Percentiles rank a stretch among this genome's conserved stretches.
Evolutionary conservation across 2,329 filamentous ascomycete genomes (phyloP).

Genomic region (Berkeleyomyces basicola): DNA sequence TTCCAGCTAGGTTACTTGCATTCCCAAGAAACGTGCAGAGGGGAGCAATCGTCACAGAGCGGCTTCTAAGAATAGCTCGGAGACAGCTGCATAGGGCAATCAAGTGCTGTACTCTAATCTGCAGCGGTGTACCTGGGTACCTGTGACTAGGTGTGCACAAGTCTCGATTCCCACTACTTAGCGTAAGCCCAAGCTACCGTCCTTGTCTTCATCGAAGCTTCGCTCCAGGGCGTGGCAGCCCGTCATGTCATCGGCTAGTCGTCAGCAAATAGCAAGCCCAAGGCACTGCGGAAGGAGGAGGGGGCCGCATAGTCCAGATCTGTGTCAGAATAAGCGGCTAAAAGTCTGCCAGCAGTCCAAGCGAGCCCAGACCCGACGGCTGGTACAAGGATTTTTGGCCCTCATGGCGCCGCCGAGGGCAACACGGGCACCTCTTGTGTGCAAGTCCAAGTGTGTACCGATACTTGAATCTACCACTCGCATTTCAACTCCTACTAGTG

Average conservation of each 20-base stretch:
- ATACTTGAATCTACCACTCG: neutral
- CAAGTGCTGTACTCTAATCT: too few relatives aligned
- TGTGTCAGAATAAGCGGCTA: neutral
- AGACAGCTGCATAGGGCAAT: too few relatives aligned
- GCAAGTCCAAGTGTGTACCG: neutral
- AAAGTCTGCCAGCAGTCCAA: neutral
- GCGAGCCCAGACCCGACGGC: neutral
- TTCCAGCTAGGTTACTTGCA: too few relatives aligned
- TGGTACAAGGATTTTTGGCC: neutral
- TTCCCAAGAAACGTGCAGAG: too few relatives aligned
- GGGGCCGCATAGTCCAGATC: neutral
- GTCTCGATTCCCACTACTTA: too few relatives aligned
- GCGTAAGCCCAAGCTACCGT: neutral
- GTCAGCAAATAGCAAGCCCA: neutral
- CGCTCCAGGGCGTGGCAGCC: neutral
- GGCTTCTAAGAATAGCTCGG: too few relatives aligned
- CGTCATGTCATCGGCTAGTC: neutral
- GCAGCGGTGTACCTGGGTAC: too few relatives aligned
- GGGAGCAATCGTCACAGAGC: too few relatives aligned
- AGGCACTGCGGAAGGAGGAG: neutral
- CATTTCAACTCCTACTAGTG: neutral
- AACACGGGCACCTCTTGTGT: neutral
- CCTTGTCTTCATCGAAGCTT: neutral
- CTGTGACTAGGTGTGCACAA: too few relatives aligned
- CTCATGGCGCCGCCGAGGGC: neutral